Percentiles rank a stretch among this genome's conserved stretches.
phyloP scores from a whole-genome alignment of 768 basidiomycete species.

The Mycena leptocephala region DNA sequence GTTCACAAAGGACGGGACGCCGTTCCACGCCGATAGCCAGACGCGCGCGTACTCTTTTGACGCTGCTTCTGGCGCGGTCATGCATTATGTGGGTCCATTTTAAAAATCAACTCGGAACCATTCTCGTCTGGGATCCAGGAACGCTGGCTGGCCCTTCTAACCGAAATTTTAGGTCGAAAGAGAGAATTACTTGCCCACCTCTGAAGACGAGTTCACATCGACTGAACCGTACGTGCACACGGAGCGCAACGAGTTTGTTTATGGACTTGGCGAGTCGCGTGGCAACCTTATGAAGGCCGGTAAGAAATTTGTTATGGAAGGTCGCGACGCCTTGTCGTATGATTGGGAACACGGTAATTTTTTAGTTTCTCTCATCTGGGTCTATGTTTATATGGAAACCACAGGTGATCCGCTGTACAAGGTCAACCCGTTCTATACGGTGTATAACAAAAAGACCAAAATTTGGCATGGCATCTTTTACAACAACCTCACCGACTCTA shows the following conservation, averaged over 20 bases:
- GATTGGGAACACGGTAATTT: slow-evolving; percentile 32
- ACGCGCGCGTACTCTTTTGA: slow-evolving; percentile 37
- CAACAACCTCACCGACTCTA: slow-evolving; percentile 37
- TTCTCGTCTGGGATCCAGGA: not conserved
- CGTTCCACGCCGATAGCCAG: slow-evolving; percentile 31
- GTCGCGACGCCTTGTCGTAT: slow-evolving; percentile 34
- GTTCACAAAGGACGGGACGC: slow-evolving; percentile 31
- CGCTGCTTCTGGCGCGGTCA: slow-evolving; percentile 31
- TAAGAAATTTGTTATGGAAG: slow-evolving; percentile 35
- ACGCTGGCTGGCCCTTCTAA: not conserved
- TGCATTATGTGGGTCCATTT: slow-evolving; percentile 33
- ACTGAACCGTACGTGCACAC: slow-evolving; percentile 23
- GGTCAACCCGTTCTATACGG: slow-evolving; percentile 37
- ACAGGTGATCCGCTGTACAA: slow-evolving; percentile 34
- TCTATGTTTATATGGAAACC: not conserved
- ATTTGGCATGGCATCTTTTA: slow-evolving; percentile 38
- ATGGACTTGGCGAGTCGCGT: slow-evolving; percentile 37
- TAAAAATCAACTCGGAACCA: too few species aligned
- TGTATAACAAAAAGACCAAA: slow-evolving; percentile 38
- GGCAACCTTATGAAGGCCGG: slow-evolving; percentile 34
- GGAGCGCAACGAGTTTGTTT: slow-evolving; percentile 36
- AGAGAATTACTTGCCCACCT: slow-evolving; percentile 32
- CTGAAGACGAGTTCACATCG: slow-evolving; percentile 35
- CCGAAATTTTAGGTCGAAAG: slow-evolving; percentile 23
- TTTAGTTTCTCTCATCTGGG: not conserved